Evolutionary conservation across 192 early-diverging fungal genomes (phyloP), one percentile per base, ranked within the genome.

Genomic region (Martensiomyces pterosporus): DNA sequence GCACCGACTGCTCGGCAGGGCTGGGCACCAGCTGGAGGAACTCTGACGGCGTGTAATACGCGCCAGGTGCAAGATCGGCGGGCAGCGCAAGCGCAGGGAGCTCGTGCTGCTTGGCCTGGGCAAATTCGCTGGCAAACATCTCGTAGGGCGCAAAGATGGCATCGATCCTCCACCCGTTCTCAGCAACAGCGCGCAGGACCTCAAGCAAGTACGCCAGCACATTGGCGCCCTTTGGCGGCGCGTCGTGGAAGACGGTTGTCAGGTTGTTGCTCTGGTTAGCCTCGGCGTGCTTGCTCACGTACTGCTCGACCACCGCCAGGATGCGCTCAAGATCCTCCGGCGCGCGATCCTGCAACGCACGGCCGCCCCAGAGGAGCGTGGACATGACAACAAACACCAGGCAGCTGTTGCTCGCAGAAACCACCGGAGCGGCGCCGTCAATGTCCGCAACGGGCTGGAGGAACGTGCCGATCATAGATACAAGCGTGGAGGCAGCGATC

Each of bases 351-450:
- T 43, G 37, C 24, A 77, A 54, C 32, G 55, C 19, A 13, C 46
- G 55, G 19, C 75, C 75, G 6, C 80, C 85, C 83, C 82, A 94
- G 29, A 92, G 94, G 47, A 97, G 75, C 32, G 85, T 80, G 24
- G 82, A 78, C 43, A 92, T 71, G 7, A 89, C 83, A 39, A 85
- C 69, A 47, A 73, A 87, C n/a, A 89, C 82, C 34, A 87, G 80
- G 39, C 80, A 82, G 60, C 88, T 89, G 27, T 25, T 49, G n/a
- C 43, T 60, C 18, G 60, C 48, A n/a, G 59, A 59, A 24, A 43
- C 47, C 12, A 29, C 41, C 16, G 43, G 32, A 17, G 14, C 38
- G 4, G 36, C 10, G 24, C 37, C 32, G 29, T 40, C 53, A 36
- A 26, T 44, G 5, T 22, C 51, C 6, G 33, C 64, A 40, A 86